A percentile compares a stretch with the other conserved stretches of the same genome.
These are phyloP conservation scores for Lichtheimia corymbifera DNA, from an alignment of 371 early-diverging fungal genomes.

Conservation along the genomic window DNA sequence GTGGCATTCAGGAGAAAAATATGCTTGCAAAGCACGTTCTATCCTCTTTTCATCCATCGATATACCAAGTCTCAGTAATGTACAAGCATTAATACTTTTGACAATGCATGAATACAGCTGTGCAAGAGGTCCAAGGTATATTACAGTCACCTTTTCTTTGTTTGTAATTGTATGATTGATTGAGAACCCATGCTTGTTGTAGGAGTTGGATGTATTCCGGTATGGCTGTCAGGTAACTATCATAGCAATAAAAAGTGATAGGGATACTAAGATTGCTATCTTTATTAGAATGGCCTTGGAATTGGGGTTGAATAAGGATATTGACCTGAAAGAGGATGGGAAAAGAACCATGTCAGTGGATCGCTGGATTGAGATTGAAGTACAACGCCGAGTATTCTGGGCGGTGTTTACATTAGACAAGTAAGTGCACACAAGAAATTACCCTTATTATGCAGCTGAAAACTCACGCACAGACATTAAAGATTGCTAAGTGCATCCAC, in stretches of 20 bases:
- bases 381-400: slow-evolving; percentile 56
- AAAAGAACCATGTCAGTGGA: slow-evolving; percentile 18
- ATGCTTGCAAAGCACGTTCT: slow-evolving; percentile 38
- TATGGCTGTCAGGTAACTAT: slow-evolving; percentile 48
- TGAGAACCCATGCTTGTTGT: background rate
- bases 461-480: background rate
- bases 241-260: background rate
- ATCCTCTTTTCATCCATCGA: slow-evolving; percentile 38
- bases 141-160: too few species aligned
- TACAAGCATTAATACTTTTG: slow-evolving; percentile 57
- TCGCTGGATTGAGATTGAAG: slow-evolving; percentile 52
- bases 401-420: slow-evolving; percentile 44
- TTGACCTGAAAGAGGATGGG: slow-evolving; percentile 20
- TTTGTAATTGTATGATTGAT: too few species aligned
- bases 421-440: slow-evolving; percentile 16
- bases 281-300: slow-evolving; percentile 49
- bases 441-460: too few species aligned
- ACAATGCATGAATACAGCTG: slow-evolving; percentile 63
- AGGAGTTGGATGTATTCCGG: slow-evolving; percentile 67
- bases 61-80: slow-evolving; percentile 50
- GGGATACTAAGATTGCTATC: background rate
- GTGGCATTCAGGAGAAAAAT: slow-evolving; percentile 51
- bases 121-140: slow-evolving; percentile 54
- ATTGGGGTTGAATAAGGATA: slow-evolving; percentile 53
- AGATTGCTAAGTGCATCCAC: slow-evolving; percentile 48